Conservation (phyloP, 495 filamentous ascomycete genomes). For the Penicillium ochrochloron region DNA sequence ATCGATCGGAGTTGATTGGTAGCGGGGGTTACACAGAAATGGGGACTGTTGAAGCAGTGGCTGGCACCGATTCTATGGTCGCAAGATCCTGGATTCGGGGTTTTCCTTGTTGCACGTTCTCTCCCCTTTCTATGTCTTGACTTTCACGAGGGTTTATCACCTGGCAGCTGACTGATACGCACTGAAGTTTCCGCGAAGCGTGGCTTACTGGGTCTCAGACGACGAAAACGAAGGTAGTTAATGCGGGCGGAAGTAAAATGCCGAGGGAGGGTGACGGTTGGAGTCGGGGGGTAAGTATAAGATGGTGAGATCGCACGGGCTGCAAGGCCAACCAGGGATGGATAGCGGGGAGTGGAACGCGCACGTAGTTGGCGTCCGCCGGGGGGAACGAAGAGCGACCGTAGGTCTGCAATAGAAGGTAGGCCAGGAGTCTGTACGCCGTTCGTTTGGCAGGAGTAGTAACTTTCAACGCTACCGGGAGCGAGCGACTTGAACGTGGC, state of each 20-base stretch:
- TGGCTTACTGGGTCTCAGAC: conserved; percentile 24
- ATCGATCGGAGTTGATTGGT: conserved; percentile 18
- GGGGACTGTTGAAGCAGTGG: conserved; percentile 5
- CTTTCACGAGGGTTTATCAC: conserved; percentile 6
- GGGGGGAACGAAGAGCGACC: neutral
- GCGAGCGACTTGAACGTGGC: conserved; percentile 4
- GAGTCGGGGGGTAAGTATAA: conserved; percentile 14
- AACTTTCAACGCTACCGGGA: neutral
- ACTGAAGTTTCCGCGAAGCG: conserved; percentile 22
- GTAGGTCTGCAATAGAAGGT: neutral
- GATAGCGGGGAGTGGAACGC: neutral
- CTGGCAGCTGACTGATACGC: conserved; percentile 20
- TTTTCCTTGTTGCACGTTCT: neutral
- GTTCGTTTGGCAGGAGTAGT: neutral
- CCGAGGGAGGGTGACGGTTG: conserved; percentile 19
- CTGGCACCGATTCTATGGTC: conserved; percentile 1
- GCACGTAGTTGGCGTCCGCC: neutral
- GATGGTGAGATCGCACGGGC: conserved; percentile 8
- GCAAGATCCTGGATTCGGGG: conserved; percentile 6
- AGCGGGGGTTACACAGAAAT: conserved; percentile 15
- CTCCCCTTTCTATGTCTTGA: neutral
- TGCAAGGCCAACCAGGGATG: conserved; percentile 3
- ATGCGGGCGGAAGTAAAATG: conserved; percentile 26
- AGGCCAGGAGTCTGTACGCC: neutral
- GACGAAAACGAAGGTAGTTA: neutral